Evolutionary conservation across 1,284 basidiomycete genomes (phyloP).

Genomic region (Cryptococcus neoformans): DNA sequence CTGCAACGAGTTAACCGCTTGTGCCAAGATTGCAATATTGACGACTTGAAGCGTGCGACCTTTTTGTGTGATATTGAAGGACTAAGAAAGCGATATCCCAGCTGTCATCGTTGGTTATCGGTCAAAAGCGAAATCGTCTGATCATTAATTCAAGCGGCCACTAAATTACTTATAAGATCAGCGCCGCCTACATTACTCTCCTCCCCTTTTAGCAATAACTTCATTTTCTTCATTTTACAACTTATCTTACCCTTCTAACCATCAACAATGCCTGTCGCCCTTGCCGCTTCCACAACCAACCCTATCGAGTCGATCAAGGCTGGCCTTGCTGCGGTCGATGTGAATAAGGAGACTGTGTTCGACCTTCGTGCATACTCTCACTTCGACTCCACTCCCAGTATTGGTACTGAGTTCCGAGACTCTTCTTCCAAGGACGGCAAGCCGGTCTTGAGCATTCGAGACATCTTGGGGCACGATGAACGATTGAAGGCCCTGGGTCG

Average conservation of each 20-base stretch:
- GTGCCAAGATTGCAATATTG: too few species aligned
- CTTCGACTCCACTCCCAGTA: conserved; percentile 38
- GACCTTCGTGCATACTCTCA: conserved; percentile 23
- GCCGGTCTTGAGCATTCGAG: conserved; percentile 24
- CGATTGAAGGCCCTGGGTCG: conserved; percentile 33
- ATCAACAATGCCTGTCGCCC: conserved; percentile 4
- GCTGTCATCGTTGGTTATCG: too few species aligned
- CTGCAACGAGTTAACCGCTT: too few species aligned
- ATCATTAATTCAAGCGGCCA: too few species aligned
- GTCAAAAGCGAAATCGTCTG: too few species aligned
- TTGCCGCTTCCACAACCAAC: background rate
- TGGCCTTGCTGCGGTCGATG: background rate
- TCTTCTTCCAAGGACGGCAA: conserved; percentile 19
- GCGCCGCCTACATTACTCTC: too few species aligned
- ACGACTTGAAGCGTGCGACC: too few species aligned
- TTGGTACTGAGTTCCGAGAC: conserved; percentile 48
- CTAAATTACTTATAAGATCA: too few species aligned
- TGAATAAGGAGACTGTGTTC: background rate
- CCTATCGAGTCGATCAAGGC: conserved; percentile 4
- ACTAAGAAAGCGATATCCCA: too few species aligned
- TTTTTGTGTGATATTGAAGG: too few species aligned
- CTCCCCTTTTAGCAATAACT: background rate
- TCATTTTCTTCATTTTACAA: background rate
- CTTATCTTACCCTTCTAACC: background rate
- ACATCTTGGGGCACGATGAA: conserved; percentile 25